Evolutionary conservation across 306 rosid species (phyloP), one percentile per base, ranked within the genome.

Genomic region (Rubus idaeus): DNA sequence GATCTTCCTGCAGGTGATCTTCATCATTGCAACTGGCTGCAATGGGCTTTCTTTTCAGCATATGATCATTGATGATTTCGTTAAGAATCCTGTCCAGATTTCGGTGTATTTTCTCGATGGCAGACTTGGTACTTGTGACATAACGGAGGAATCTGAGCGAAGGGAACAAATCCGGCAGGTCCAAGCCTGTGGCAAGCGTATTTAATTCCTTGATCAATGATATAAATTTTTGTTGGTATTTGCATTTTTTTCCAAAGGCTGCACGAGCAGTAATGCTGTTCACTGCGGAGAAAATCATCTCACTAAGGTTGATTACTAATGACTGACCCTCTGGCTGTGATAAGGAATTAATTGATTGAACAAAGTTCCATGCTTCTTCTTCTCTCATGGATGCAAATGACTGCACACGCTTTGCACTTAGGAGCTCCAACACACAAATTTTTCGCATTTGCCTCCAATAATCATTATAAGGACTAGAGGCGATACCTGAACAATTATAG

Each of bases 361-460:
- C 37, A 39, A 84, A 75, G 14, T 84, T 84, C 4, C 73, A 26
- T 7, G 83, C 83, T 56, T 84, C 87, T 5, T 82, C 83, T 72
- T 82, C 80, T 53, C 90, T 41, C 12, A 87, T 26, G 5, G 21
- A 72, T 45, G 72, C 51, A 60, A 82, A 84, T 6, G 84, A 84
- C 3, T 77, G 84, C 70, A 86, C 86, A 70, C 82, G 63, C 68
- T 83, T 83, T 6, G 68, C 76, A 76, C 90, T 79, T 0, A 81
- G 64, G 76, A 86, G 86, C 39, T 86, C 86, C 10, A 73, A 3
- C 0, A 69, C 72, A 18, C 82, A 86, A 60, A 86, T 68, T 51
- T 78, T 86, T 18, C 83, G 8, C 83, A 82, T 82, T 17, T 87
- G 88, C 74, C 88, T 87, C 88, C 86, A 84, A 47, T 82, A 84